Evolutionary conservation across 2,329 filamentous ascomycete species (phyloP).

Genomic region (Byssoonygena ceratinophila): DNA sequence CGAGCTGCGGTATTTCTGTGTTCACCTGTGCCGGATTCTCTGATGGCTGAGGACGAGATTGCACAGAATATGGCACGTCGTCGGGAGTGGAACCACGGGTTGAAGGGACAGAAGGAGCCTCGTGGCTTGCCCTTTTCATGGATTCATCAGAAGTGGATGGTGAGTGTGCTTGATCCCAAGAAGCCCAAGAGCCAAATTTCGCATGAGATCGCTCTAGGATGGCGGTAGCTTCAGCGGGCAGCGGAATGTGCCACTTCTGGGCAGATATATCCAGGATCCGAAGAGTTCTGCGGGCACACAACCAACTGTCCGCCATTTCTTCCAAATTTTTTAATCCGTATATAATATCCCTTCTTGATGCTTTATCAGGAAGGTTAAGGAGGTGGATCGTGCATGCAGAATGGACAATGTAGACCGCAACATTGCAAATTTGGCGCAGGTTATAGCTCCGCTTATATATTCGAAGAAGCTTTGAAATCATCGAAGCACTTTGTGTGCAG

Average conservation of each 20-base stretch:
- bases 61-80: neutral
- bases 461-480: conserved; percentile 87
- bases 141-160: conserved; percentile 28
- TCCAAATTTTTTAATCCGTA: conserved; percentile 87
- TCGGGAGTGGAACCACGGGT: conserved; percentile 10
- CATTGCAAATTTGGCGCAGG: conserved; percentile 86
- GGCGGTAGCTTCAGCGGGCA: conserved; percentile 70
- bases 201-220: conserved; percentile 68
- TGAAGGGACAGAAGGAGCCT: conserved; percentile 3
- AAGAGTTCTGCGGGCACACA: conserved; percentile 74
- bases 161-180: conserved; percentile 49
- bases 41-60: neutral
- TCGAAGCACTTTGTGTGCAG: conserved; percentile 78
- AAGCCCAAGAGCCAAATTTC: conserved; percentile 62
- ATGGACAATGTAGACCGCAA: conserved; percentile 90
- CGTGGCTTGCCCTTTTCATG: neutral
- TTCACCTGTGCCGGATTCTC: neutral
- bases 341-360: conserved; percentile 75
- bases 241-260: conserved; percentile 76
- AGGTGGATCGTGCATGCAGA: conserved; percentile 91
- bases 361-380: conserved; percentile 85
- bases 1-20: neutral
- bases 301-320: conserved; percentile 92
- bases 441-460: conserved; percentile 89
- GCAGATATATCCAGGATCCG: conserved; percentile 75